These are phyloP conservation scores for Neurospora africana DNA, from an alignment of 495 filamentous ascomycete genomes.

Conservation along the genomic window DNA sequence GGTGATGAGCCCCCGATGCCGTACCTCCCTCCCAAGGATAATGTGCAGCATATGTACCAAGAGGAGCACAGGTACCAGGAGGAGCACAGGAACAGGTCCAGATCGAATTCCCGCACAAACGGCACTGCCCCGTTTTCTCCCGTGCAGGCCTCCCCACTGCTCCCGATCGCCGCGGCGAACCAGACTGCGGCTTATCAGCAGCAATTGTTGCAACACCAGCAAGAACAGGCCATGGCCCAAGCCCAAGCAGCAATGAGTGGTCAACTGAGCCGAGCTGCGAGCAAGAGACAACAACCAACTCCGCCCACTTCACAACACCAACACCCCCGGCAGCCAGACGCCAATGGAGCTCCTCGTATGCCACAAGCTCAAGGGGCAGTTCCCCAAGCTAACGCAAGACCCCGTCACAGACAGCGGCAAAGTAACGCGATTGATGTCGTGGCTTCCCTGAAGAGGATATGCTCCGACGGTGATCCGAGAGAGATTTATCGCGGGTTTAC, in stretches of 20 bases:
- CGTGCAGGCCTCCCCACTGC: constrained; percentile 20
- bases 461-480: constrained; percentile 77
- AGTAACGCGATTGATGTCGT: constrained; percentile 71
- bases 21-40: constrained; percentile 38
- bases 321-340: constrained; percentile 40
- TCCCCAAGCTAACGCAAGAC: constrained; percentile 46
- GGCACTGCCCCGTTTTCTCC: constrained; percentile 34
- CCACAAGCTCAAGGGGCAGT: constrained; percentile 28
- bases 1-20: constrained; percentile 39
- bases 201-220: constrained; percentile 53
- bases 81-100: constrained; percentile 35
- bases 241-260: constrained; percentile 52
- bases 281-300: constrained; percentile 50
- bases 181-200: constrained; percentile 55
- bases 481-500: constrained; percentile 76
- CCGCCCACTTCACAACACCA: constrained; percentile 47
- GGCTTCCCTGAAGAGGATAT: constrained; percentile 72
- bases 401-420: constrained; percentile 66
- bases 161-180: constrained; percentile 17
- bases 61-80: constrained; percentile 42
- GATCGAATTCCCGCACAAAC: constrained; percentile 43
- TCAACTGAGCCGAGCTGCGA: constrained; percentile 50
- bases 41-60: constrained; percentile 36
- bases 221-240: constrained; percentile 66
- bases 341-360: constrained; percentile 45